These are phyloP conservation scores for Hanseniaspora pseudoguilliermondii DNA, from an alignment of 805 yeast genomes.

Conservation along the genomic window DNA sequence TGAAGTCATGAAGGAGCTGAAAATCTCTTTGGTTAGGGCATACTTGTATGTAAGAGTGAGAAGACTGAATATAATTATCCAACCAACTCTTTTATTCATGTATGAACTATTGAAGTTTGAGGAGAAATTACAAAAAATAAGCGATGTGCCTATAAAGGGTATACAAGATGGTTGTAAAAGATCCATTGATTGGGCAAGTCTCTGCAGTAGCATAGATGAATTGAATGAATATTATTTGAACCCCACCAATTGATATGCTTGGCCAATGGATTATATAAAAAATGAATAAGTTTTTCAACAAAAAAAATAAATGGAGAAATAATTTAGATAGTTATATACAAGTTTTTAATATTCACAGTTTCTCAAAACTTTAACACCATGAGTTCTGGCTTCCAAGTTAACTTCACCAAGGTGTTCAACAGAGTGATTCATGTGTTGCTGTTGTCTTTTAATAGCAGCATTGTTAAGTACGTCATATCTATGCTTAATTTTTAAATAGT, in stretches of 20 bases:
- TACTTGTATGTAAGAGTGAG: slow-evolving; percentile 82
- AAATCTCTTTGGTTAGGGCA: slow-evolving; percentile 59
- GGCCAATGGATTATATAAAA: neutral
- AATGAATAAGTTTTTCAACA: neutral
- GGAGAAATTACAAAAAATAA: slow-evolving; percentile 21
- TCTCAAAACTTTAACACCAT: neutral
- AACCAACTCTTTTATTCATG: slow-evolving; percentile 84
- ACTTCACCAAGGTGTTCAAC: slow-evolving; percentile 1
- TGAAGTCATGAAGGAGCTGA: slow-evolving; percentile 71
- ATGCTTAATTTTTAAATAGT: slow-evolving; percentile 13
- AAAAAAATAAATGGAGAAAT: neutral
- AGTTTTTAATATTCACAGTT: slow-evolving; percentile 2
- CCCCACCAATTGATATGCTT: neutral
- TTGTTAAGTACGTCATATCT: neutral
- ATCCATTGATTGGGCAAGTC: slow-evolving; percentile 75
- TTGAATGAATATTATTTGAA: slow-evolving; percentile 51
- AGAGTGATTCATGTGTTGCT: neutral
- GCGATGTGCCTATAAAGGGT: slow-evolving; percentile 16
- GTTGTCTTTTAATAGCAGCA: neutral
- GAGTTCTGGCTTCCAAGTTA: neutral
- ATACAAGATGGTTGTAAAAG: slow-evolving; percentile 26
- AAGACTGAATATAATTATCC: slow-evolving; percentile 81
- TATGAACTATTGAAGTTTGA: slow-evolving; percentile 63
- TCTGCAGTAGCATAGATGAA: slow-evolving; percentile 71
- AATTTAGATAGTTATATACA: slow-evolving; percentile 3